Evolutionary conservation across 2,329 filamentous ascomycete species (phyloP), one percentile per base, ranked within the genome.

Genomic region (Penicillium vulpinum): DNA sequence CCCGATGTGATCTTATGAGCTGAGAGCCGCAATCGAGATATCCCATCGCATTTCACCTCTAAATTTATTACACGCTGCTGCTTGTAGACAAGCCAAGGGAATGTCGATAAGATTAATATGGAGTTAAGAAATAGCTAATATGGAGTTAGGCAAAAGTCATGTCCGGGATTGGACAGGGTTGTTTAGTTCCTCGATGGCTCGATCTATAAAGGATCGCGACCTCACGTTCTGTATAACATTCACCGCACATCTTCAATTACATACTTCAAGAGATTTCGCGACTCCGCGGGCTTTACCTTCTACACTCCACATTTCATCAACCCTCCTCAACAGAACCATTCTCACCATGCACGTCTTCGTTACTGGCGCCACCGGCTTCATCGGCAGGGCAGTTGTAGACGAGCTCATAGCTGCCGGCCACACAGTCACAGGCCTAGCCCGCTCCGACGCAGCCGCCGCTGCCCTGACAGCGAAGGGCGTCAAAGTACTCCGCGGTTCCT

Each of bases 351-450:
- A 54, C 18, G 54, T 63, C 16, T 65, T 65, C 24, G 59, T 63
- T 8, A 80, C 78, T 7, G 78, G 78, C 39, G 71, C 76, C 5
- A 73, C 76, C 7, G 78, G 78, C 62, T 79, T 75, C 56, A 69
- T 80, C 53, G 78, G 78, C 61, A 62, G 65, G 21, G 68, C 71
- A 7, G 68, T 79, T 15, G 69, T 74, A 22, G 55, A 75, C 48
- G 73, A 76, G 33, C 73, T 80, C 13, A 62, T 79, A 15, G 26
- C 59, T 5, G 59, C 67, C 26, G 78, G 77, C 43, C 75, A 80
- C 58, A 64, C 58, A 5, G 77, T 81, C 29, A 62, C 75, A 15
- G 78, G 73, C 8, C 74, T 80, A 45, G 68, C 75, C 15, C 78
- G 77, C 46, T 71, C 59, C 16, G 70, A 75, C 8, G 59, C 60